Evolutionary conservation across 129 eudicot species (phyloP).

Genomic region (Arctium minus): DNA sequence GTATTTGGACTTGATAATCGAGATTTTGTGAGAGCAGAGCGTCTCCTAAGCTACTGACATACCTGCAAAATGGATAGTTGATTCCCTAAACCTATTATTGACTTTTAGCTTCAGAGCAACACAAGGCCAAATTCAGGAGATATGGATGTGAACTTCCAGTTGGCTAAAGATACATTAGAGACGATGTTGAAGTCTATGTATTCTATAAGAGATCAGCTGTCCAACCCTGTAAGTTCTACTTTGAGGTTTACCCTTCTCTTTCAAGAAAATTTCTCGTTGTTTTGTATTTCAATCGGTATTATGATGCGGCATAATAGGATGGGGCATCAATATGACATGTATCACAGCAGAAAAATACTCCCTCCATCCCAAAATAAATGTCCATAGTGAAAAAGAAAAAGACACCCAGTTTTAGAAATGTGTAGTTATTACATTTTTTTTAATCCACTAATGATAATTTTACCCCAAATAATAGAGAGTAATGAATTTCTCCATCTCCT

Average conservation of each 20-base stretch:
- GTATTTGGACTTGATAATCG: constrained; percentile 3
- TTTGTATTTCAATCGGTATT: background rate
- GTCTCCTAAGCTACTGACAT: background rate
- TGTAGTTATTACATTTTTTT: background rate
- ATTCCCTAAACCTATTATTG: constrained; percentile 3
- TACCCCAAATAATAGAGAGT: no score
- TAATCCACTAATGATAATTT: no score
- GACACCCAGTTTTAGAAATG: background rate
- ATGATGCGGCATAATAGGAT: background rate
- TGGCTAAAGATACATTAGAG: constrained; percentile 60
- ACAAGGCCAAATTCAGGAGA: constrained; percentile 42
- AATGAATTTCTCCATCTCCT: no score
- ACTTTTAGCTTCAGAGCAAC: constrained; percentile 44
- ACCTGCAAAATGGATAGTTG: constrained; percentile 3
- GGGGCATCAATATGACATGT: constrained; percentile 16
- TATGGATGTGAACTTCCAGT: constrained; percentile 42
- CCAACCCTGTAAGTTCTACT: constrained; percentile 45
- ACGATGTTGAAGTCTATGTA: constrained; percentile 60
- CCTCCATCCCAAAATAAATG: background rate
- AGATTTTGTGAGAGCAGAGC: background rate
- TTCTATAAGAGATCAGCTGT: constrained; percentile 34
- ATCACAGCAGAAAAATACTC: background rate
- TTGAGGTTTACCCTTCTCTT: background rate
- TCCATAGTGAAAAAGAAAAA: background rate
- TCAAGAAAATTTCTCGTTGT: background rate